Conservation (phyloP, 2,329 filamentous ascomycete species). For the Coniochaeta ligniaria region DNA sequence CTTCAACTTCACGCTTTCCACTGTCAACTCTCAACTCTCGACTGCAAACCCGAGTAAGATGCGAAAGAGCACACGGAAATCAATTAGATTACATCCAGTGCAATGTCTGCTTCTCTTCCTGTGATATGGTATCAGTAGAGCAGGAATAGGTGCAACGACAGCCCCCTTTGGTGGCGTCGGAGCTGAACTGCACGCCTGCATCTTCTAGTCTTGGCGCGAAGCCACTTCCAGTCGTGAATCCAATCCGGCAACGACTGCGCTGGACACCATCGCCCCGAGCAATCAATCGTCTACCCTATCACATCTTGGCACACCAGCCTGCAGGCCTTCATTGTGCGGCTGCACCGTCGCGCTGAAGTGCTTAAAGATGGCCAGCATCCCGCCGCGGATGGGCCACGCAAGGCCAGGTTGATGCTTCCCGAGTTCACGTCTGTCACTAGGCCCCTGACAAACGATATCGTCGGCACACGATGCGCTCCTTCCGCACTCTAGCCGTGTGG, state of each 20-base stretch:
- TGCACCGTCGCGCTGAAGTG: background rate
- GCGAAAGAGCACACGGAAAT: too few species aligned
- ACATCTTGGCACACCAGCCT: background rate
- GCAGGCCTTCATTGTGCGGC: background rate
- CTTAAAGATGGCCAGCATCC: background rate
- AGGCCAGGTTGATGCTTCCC: background rate
- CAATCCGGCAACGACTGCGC: background rate
- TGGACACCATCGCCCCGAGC: background rate
- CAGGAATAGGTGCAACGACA: too few species aligned
- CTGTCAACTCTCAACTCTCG: too few species aligned
- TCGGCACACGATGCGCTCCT: background rate
- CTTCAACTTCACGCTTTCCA: too few species aligned
- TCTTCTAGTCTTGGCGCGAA: background rate
- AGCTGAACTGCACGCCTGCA: background rate
- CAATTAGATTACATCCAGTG: too few species aligned
- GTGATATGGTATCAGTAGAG: too few species aligned
- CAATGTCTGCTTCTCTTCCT: too few species aligned
- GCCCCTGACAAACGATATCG: background rate
- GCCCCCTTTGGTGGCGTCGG: background rate
- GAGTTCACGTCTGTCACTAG: background rate
- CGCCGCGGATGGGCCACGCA: background rate
- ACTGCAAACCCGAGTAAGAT: too few species aligned
- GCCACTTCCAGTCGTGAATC: background rate
- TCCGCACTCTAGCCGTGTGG: background rate
- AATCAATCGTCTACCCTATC: background rate